Evolutionary conservation across 768 basidiomycete species (phyloP).

Genomic region (Coprinopsis sp.): DNA sequence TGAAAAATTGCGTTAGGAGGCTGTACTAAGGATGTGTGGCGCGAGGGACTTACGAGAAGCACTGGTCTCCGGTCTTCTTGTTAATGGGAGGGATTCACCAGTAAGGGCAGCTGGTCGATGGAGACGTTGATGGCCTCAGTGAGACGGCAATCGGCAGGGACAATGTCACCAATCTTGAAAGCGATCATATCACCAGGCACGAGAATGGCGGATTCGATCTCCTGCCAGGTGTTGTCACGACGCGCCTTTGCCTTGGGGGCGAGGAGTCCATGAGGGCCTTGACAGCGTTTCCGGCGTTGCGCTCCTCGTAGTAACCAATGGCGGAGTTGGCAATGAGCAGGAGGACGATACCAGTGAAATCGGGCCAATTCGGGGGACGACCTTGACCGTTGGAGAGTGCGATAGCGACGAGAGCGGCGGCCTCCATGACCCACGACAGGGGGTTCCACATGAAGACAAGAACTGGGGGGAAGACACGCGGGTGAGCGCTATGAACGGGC

Average conservation of each 20-base stretch:
- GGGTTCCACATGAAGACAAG: slow-evolving; percentile 99
- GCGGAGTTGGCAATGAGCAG: slow-evolving; percentile 91
- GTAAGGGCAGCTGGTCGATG: slow-evolving; percentile 98
- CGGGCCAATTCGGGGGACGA: slow-evolving; percentile 92
- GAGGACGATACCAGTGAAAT: slow-evolving; percentile 94
- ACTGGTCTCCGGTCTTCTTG: slow-evolving; percentile 94
- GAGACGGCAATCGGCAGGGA: slow-evolving; percentile 96
- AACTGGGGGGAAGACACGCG: slow-evolving; percentile 47
- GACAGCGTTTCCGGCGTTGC: slow-evolving; percentile 96
- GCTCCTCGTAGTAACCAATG: slow-evolving; percentile 98
- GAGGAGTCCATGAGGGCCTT: slow-evolving; percentile 99
- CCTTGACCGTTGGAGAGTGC: slow-evolving; percentile 89
- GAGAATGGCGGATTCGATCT: slow-evolving; percentile 86
- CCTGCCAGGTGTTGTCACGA: slow-evolving; percentile 79
- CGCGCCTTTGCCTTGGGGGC: slow-evolving; percentile 95
- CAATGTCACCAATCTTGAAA: slow-evolving; percentile 99
- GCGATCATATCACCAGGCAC: slow-evolving; percentile 95
- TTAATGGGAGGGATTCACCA: slow-evolving; percentile 91
- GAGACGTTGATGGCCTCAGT: slow-evolving; percentile 96
- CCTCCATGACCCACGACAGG: slow-evolving; percentile 99
- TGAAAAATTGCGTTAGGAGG: slow-evolving; percentile 4
- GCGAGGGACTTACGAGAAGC: slow-evolving; percentile 81
- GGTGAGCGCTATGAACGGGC: slow-evolving; percentile 1
- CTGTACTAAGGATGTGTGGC: slow-evolving; percentile 5
- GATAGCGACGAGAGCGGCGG: slow-evolving; percentile 90